Percentiles rank a stretch among this genome's conserved stretches.
phyloP scores from a whole-genome alignment of 2,329 filamentous ascomycete genomes.

The Fusarium clavum region DNA sequence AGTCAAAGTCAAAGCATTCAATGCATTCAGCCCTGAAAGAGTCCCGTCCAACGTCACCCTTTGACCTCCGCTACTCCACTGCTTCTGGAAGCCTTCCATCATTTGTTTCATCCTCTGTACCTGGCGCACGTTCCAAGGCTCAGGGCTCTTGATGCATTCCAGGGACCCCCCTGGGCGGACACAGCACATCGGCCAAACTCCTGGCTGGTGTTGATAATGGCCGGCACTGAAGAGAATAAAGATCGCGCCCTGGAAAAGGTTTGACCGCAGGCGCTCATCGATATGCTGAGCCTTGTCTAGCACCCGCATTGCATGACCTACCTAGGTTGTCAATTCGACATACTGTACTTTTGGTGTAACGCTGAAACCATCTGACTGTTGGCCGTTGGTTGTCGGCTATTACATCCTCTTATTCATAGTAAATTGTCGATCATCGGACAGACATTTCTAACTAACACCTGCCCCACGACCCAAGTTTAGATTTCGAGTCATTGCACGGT shows the following conservation, averaged over 20 bases:
- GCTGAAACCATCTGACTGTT: background rate
- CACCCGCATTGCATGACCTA: no score
- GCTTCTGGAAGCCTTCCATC: constrained; percentile 48
- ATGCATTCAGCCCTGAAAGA: constrained; percentile 41
- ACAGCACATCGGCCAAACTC: constrained; percentile 30
- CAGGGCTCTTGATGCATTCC: constrained; percentile 12
- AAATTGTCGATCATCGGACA: constrained; percentile 27
- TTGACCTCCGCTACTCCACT: constrained; percentile 33
- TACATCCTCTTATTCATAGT: constrained; percentile 9
- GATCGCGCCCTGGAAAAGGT: no score
- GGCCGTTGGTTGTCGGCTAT: background rate
- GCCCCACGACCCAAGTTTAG: constrained; percentile 28
- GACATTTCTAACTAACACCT: constrained; percentile 15
- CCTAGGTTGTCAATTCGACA: no score
- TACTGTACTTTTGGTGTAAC: background rate
- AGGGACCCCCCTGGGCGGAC: constrained; percentile 34
- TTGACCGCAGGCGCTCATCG: no score
- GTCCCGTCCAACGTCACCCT: constrained; percentile 30
- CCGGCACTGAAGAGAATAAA: constrained; percentile 9
- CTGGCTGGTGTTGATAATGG: constrained; percentile 37
- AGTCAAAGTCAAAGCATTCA: constrained; percentile 24
- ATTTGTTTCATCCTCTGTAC: constrained; percentile 45
- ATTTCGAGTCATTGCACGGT: constrained; percentile 31
- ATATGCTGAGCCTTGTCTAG: no score
- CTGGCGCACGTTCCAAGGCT: constrained; percentile 37